Base-by-base conservation (phyloP, 2,329 filamentous ascomycete genomes). In the Amesomyces nigricolor region DNA sequence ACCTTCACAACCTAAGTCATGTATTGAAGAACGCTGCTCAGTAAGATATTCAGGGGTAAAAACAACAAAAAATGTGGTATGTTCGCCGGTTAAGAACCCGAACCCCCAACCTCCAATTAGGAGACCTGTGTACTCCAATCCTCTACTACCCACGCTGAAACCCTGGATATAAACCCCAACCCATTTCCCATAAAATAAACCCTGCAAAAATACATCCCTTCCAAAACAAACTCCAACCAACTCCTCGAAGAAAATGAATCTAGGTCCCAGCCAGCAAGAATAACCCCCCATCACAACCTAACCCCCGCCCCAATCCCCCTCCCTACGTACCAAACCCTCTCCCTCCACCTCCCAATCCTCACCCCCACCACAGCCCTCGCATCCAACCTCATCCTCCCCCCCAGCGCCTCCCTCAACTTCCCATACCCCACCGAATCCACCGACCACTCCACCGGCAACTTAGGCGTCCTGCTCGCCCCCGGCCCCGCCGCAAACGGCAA, bases 401-500 rank as follows among this genome's bases (percentile, higher is more conserved):
- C 92, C 0, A 97, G 70, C 10, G 92, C 92, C 63, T 85, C 83
- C 63, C 77, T 82, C 13, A 97, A 77, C 51, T 88, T 89, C 40
- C 90, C 89, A 63, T 92, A 95, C 2, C 92, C 94, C 10, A 95
- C 82, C 13, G 84, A 85, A 13, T 82, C 85, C 16, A 90, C 67
- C 35, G 82, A 85, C 87, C 91, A 92, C 40, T 87, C 78, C 0
- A 97, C 92, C 0, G 92, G 91, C 42, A 99, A 68, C 55, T 80
- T 80, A 0, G 92, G 92, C 0, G 87, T 89, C 54, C 80, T 73
- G 2, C 85, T 88, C 1, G 81, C 68, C 0, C 91, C 89, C 0
- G 91, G 90, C 0, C 86, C 85, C 1, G 91, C 87, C 2, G 83
- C 80, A 65, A 97, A 92, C 0, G 88, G 83, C 14, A 83, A 68